Conservation (phyloP, 306 rosid species). For the Mucuna pruriens region DNA sequence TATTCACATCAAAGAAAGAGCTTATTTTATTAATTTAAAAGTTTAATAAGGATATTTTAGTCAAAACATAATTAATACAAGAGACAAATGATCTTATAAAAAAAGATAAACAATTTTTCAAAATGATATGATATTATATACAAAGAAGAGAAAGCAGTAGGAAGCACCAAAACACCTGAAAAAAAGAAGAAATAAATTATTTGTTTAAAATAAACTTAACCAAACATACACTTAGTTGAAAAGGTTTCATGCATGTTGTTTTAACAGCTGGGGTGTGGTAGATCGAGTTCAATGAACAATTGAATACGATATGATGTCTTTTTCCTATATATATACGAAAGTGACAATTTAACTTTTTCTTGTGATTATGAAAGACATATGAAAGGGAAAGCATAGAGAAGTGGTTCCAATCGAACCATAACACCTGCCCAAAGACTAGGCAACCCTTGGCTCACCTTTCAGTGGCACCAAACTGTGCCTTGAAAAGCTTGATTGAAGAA, state of each 20-base stretch:
- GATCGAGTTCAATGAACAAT: not conserved
- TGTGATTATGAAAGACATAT: slow-evolving; percentile 58
- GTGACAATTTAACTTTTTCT: slow-evolving; percentile 1
- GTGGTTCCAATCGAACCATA: slow-evolving; percentile 73
- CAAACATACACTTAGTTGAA: not conserved
- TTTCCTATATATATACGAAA: not conserved
- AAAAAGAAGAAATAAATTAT: no score
- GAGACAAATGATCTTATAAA: no score
- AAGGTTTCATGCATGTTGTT: not conserved
- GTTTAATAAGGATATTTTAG: no score
- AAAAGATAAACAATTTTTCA: no score
- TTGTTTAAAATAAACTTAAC: not conserved
- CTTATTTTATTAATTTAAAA: no score
- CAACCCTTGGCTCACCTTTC: slow-evolving; percentile 39
- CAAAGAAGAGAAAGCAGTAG: no score
- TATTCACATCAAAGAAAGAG: no score
- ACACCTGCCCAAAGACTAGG: slow-evolving; percentile 55
- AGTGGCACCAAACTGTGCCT: slow-evolving; percentile 51
- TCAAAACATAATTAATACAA: no score
- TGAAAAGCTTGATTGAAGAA: slow-evolving; percentile 60
- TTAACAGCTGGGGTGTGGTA: not conserved
- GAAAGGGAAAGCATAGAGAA: slow-evolving; percentile 88
- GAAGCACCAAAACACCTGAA: no score
- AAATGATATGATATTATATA: no score
- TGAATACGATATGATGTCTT: not conserved